A percentile compares a stretch with the other conserved stretches of the same genome.
These are phyloP conservation scores for Jimgerdemannia lactiflua DNA, from an alignment of 192 early-diverging fungal genomes.

Conservation along the genomic window DNA sequence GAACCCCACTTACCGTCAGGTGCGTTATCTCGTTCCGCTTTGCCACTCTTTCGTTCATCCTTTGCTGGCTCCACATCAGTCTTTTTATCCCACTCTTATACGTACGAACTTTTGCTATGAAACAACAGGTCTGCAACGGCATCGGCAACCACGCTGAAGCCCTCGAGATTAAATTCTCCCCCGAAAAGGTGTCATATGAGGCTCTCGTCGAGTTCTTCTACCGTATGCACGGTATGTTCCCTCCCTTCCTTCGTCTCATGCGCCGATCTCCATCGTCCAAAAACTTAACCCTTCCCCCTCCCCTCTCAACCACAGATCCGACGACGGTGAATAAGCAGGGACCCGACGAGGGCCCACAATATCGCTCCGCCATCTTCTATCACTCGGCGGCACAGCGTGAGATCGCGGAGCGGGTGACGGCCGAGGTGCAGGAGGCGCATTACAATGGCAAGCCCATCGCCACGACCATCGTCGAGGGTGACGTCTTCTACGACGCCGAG, in stretches of 20 bases:
- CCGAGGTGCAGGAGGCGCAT: constrained; percentile 59
- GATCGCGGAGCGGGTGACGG: constrained; percentile 72
- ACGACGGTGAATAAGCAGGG: constrained; percentile 88
- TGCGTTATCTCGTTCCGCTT: constrained; percentile 4
- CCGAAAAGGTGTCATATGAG: constrained; percentile 67
- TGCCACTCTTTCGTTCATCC: background rate
- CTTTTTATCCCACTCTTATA: too few relatives aligned
- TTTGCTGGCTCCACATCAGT: too few relatives aligned
- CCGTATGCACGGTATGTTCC: constrained; percentile 53
- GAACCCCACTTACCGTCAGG: constrained; percentile 48
- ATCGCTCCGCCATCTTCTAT: constrained; percentile 87
- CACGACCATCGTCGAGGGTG: constrained; percentile 67
- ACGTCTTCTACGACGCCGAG: constrained; percentile 80
- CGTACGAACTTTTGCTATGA: too few relatives aligned
- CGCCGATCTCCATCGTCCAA: background rate
- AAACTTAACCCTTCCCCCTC: background rate
- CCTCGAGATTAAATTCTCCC: constrained; percentile 74
- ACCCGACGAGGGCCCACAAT: constrained; percentile 79
- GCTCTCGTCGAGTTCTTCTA: constrained; percentile 82
- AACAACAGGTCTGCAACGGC: constrained; percentile 63
- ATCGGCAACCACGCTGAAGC: constrained; percentile 82
- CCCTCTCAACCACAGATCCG: constrained; percentile 65
- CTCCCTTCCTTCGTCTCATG: background rate
- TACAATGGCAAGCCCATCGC: constrained; percentile 55
- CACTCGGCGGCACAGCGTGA: constrained; percentile 70